These are phyloP conservation scores for Ophidiomyces ophidiicola DNA, from an alignment of 2,329 filamentous ascomycete genomes.

Conservation along the genomic window DNA sequence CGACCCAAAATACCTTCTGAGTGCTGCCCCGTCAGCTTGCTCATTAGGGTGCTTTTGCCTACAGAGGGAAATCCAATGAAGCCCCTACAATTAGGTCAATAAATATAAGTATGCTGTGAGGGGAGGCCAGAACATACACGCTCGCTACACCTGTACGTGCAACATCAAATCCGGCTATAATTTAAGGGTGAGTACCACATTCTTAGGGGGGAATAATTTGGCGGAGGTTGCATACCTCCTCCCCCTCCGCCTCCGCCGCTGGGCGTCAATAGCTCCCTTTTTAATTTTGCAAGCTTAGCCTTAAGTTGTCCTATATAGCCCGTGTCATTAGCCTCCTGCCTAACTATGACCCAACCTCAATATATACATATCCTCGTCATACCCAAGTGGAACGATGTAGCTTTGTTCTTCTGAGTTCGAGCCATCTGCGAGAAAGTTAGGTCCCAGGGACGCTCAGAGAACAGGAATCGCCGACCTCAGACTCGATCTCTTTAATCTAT, in stretches of 20 bases:
- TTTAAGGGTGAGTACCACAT: slow-evolving; percentile 6
- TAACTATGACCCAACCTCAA: background rate
- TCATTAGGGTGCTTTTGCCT: slow-evolving; percentile 97
- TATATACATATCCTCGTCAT: slow-evolving; percentile 15
- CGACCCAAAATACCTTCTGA: slow-evolving; percentile 52
- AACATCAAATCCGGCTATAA: slow-evolving; percentile 76
- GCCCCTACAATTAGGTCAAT: slow-evolving; percentile 36
- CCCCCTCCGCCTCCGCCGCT: slow-evolving; percentile 67
- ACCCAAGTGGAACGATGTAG: slow-evolving; percentile 82
- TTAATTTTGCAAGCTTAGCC: slow-evolving; percentile 95
- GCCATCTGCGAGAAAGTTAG: slow-evolving; percentile 55
- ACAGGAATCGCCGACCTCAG: slow-evolving; percentile 54
- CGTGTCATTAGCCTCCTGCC: slow-evolving; percentile 8
- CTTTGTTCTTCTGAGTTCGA: slow-evolving; percentile 94
- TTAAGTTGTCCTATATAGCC: slow-evolving; percentile 60
- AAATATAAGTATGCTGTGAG: background rate
- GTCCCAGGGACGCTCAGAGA: slow-evolving; percentile 1
- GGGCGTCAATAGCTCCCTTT: slow-evolving; percentile 86
- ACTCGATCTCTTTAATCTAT: slow-evolving; percentile 92
- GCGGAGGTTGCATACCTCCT: slow-evolving; percentile 37
- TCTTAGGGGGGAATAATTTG: background rate
- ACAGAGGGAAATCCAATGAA: slow-evolving; percentile 98
- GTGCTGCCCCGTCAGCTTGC: slow-evolving; percentile 82
- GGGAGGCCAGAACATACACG: slow-evolving; percentile 43
- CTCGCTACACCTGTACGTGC: slow-evolving; percentile 94